Conservation (phyloP, 345 rosid species). For the Populus simonii region DNA sequence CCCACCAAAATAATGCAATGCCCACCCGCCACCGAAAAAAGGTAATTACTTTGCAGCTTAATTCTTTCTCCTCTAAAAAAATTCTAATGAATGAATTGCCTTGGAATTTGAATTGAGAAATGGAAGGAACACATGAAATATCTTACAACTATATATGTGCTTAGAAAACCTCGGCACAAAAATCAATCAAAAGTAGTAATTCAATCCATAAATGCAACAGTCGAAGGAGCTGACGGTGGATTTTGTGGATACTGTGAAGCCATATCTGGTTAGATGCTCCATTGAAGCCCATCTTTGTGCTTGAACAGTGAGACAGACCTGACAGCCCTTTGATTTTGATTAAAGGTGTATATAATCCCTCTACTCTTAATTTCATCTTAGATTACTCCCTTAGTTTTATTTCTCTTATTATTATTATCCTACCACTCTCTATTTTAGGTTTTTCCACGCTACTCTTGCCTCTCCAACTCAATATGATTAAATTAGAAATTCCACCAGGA, state of each 20-base stretch:
- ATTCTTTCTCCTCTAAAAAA: not conserved
- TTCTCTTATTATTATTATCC: too few species aligned
- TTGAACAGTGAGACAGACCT: slow-evolving; percentile 17
- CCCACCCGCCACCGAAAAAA: not conserved
- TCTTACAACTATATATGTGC: not conserved
- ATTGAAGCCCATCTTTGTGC: slow-evolving; percentile 9
- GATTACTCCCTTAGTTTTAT: too few species aligned
- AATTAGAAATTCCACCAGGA: too few species aligned
- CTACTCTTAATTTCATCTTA: not conserved
- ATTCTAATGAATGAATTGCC: not conserved
- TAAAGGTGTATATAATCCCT: not conserved
- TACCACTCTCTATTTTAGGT: too few species aligned
- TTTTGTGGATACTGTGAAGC: not conserved
- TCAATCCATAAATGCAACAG: slow-evolving; percentile 1
- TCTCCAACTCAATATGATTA: too few species aligned
- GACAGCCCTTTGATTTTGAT: not conserved
- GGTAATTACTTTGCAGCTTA: not conserved
- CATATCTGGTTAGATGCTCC: too few species aligned
- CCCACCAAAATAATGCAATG: not conserved
- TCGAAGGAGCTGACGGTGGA: not conserved
- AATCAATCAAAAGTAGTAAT: not conserved
- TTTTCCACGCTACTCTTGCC: too few species aligned
- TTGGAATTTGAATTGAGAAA: not conserved
- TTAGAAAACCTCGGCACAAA: not conserved
- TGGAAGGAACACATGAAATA: not conserved